Evolutionary conservation across 139 green algal genomes (phyloP).

Genomic region (Ulvella scutata): DNA sequence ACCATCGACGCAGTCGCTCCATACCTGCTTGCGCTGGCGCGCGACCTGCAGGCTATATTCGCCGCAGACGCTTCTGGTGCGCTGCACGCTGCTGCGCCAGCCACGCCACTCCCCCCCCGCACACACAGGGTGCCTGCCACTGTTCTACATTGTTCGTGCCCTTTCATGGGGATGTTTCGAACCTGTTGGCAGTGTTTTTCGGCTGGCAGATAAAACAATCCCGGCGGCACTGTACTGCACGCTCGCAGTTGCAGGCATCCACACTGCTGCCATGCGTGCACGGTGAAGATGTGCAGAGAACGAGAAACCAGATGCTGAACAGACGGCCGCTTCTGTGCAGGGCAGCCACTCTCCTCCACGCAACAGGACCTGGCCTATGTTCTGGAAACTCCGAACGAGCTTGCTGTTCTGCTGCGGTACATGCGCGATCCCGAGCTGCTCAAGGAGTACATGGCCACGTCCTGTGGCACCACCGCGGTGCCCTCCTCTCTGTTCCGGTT

Average conservation of each 20-base stretch:
- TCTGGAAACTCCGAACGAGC: neutral
- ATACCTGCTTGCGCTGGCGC: neutral
- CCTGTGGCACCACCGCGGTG: neutral
- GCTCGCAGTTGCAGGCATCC: too few species aligned
- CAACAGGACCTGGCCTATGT: neutral
- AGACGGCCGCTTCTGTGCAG: too few species aligned
- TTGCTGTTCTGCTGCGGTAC: slow-evolving; percentile 1
- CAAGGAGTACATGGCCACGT: neutral
- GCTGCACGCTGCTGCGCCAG: neutral
- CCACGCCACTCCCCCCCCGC: neutral
- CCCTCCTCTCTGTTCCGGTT: neutral
- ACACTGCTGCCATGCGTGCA: neutral
- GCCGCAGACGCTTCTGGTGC: neutral
- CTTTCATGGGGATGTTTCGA: neutral
- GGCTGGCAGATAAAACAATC: neutral
- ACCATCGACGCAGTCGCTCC: neutral
- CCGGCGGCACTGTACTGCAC: neutral
- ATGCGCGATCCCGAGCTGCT: neutral
- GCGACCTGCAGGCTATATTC: neutral
- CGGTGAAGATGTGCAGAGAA: too few species aligned
- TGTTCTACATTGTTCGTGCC: neutral
- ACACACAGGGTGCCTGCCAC: neutral
- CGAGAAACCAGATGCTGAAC: too few species aligned
- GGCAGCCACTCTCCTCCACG: neutral
- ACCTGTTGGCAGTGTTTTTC: neutral